Evolutionary conservation across 768 basidiomycete genomes (phyloP).

Genomic region (Dioszegia crocea): DNA sequence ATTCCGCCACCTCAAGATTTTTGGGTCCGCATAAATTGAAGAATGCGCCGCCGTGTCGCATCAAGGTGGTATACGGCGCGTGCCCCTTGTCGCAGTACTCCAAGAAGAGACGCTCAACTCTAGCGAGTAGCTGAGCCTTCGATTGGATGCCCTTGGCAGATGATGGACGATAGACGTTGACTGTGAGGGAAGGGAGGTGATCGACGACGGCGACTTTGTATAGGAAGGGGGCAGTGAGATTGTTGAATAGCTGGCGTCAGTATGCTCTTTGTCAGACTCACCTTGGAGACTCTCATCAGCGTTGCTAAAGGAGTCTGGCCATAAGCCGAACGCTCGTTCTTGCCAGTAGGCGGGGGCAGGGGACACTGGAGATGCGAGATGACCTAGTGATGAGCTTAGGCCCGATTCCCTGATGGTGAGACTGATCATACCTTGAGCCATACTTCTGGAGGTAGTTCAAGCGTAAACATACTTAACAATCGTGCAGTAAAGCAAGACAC

Average conservation of each 20-base stretch:
- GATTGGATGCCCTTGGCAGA: background rate
- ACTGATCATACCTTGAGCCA: too few species aligned
- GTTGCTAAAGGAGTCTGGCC: background rate
- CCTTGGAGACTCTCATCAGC: background rate
- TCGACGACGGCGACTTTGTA: background rate
- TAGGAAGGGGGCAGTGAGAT: background rate
- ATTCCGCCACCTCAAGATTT: too few species aligned
- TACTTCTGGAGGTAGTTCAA: too few species aligned
- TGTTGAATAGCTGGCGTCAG: background rate
- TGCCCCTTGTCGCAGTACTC: slow-evolving; percentile 5
- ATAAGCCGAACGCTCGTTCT: background rate
- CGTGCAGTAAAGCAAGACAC: too few species aligned
- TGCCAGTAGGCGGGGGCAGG: background rate
- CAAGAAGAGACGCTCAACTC: background rate
- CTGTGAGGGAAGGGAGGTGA: background rate
- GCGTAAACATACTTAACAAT: too few species aligned
- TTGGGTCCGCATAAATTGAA: background rate
- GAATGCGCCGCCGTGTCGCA: background rate
- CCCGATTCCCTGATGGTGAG: background rate
- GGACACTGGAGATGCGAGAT: background rate
- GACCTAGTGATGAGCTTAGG: background rate
- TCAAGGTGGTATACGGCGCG: background rate
- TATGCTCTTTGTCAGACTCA: background rate
- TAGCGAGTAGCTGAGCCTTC: background rate
- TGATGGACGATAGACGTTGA: background rate